Percentiles rank a stretch among this genome's conserved stretches.
These are phyloP conservation scores for Chrysoporthe puriensis DNA, from an alignment of 2,329 filamentous ascomycete genomes.

Conservation along the genomic window DNA sequence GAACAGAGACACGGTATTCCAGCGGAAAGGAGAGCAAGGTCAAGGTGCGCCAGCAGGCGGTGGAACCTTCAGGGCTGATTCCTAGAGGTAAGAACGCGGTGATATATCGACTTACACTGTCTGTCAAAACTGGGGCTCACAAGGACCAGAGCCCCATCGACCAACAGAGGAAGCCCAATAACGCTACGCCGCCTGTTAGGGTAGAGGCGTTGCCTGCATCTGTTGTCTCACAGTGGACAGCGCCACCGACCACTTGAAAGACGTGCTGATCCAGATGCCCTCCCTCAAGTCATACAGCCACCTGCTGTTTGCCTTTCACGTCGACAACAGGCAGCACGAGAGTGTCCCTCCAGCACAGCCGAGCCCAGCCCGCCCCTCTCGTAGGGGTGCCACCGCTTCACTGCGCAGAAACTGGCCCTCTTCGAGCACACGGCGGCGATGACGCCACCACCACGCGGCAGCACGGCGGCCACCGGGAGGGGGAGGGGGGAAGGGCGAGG, in stretches of 20 bases:
- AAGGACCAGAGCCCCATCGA: background rate
- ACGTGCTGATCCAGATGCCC: background rate
- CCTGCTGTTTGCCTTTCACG: background rate
- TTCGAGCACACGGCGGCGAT: background rate
- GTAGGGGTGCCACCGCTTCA: background rate
- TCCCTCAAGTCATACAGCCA: background rate
- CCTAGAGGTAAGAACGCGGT: too few relatives aligned
- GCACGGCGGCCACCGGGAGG: background rate
- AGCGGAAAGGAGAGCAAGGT: too few relatives aligned
- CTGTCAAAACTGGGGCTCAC: background rate
- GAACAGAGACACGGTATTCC: background rate
- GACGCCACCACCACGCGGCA: too few relatives aligned
- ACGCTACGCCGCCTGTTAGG: too few relatives aligned
- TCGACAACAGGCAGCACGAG: background rate
- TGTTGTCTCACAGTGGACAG: background rate
- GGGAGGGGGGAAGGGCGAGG: conserved; percentile 8
- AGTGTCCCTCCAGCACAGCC: background rate
- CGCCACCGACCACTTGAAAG: background rate
- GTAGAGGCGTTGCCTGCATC: too few relatives aligned
- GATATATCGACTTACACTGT: too few relatives aligned
- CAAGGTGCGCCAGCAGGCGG: background rate
- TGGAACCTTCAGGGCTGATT: background rate
- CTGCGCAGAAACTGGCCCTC: background rate
- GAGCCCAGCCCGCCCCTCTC: background rate
- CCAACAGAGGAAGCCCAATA: too few relatives aligned